Evolutionary conservation across 169 alveolate genomes (phyloP).

Genomic region (Eimeria zaria): DNA sequence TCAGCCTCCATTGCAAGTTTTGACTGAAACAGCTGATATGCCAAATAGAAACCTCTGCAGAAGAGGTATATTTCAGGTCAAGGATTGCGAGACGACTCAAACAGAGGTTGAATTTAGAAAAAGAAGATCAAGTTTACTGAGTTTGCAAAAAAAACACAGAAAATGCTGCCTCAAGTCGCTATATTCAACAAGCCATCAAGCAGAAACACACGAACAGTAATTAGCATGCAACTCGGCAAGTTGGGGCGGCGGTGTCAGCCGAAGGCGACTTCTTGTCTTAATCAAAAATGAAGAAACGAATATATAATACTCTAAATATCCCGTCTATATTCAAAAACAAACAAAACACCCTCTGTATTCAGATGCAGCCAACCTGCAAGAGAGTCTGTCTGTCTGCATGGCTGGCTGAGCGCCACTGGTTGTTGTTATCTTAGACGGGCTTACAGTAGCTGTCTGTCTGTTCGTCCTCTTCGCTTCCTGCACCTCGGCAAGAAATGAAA

Average conservation of each 20-base stretch:
- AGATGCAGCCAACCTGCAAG: background rate
- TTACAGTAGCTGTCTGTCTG: background rate
- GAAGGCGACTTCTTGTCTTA: background rate
- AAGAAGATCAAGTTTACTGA: background rate
- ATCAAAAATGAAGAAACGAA: background rate
- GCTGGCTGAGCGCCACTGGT: background rate
- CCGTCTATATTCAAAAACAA: background rate
- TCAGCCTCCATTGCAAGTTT: conserved; percentile 19
- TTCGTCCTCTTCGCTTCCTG: background rate
- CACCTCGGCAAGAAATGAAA: background rate
- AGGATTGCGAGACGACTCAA: background rate
- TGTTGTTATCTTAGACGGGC: background rate
- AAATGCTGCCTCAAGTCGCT: background rate
- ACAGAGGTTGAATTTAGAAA: background rate
- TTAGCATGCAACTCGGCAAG: background rate
- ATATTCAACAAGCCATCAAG: background rate
- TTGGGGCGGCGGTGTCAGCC: background rate
- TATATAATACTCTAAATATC: background rate
- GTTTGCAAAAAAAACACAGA: background rate
- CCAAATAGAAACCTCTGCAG: background rate
- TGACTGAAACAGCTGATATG: background rate
- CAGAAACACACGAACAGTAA: background rate
- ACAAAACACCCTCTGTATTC: background rate
- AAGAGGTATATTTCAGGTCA: background rate
- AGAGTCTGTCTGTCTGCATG: background rate